Evolutionary conservation across 2,329 filamentous ascomycete genomes (phyloP).

Genomic region (Diaporthe aspalathi): DNA sequence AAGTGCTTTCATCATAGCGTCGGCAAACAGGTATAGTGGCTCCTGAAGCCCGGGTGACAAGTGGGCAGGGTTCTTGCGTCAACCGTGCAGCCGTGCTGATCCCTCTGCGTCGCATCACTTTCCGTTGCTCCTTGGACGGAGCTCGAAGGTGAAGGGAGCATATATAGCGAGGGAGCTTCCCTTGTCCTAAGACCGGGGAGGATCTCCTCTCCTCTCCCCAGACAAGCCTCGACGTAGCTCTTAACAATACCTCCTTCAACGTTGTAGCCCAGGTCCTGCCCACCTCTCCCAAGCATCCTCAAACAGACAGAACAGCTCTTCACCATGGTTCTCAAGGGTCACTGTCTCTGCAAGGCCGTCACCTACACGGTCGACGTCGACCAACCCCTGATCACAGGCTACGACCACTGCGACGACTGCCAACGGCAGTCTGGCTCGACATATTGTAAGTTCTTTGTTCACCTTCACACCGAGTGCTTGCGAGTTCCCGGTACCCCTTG

Average conservation of each 20-base stretch:
- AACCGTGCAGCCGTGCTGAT: neutral
- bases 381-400: conserved; percentile 66
- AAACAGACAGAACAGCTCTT: conserved; percentile 28
- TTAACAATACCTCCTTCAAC: neutral
- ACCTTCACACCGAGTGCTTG: neutral
- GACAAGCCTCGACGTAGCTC: neutral
- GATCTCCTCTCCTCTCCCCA: too few species aligned
- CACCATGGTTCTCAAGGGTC: conserved; percentile 74
- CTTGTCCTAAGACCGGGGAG: too few species aligned
- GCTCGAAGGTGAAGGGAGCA: neutral
- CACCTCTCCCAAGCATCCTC: conserved; percentile 38
- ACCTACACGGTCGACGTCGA: conserved; percentile 72
- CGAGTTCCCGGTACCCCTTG: neutral
- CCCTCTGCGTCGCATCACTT: conserved; percentile 1
- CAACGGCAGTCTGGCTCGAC: conserved; percentile 77
- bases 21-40: conserved; percentile 17
- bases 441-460: conserved; percentile 63
- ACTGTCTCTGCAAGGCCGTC: conserved; percentile 78
- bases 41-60: conserved; percentile 24
- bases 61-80: conserved; percentile 30
- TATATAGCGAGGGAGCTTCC: conserved; percentile 22
- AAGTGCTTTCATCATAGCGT: conserved; percentile 37
- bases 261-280: conserved; percentile 27
- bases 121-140: neutral
- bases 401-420: conserved; percentile 80